These are phyloP conservation scores for Plasmodium gaboni DNA, from an alignment of 169 alveolate genomes.

Conservation along the genomic window DNA sequence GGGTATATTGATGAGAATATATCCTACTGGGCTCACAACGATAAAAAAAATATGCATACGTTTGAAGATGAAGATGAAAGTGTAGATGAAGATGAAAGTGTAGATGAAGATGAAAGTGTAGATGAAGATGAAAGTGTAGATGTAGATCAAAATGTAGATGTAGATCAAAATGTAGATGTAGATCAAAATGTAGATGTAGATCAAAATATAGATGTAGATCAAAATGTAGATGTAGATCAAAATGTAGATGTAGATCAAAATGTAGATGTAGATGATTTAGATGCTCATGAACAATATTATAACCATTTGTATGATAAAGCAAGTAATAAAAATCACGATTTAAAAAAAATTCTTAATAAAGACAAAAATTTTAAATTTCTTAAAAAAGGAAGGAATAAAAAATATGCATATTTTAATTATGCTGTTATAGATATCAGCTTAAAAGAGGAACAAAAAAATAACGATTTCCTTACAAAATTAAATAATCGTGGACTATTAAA, in stretches of 20 bases:
- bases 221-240: neutral
- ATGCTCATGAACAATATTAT: neutral
- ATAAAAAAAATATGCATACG: slow-evolving; percentile 17
- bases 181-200: neutral
- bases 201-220: neutral
- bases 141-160: neutral
- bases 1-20: slow-evolving; percentile 71
- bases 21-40: slow-evolving; percentile 57
- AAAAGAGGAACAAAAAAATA: slow-evolving; percentile 7
- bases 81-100: slow-evolving; percentile 4
- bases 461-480: slow-evolving; percentile 17
- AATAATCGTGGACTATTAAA: slow-evolving; percentile 7
- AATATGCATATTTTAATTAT: slow-evolving; percentile 51
- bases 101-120: neutral
- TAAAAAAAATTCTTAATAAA: neutral
- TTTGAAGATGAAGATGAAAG: slow-evolving; percentile 21
- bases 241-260: neutral
- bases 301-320: neutral
- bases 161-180: neutral
- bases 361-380: neutral
- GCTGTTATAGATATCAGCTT: slow-evolving; percentile 55
- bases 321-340: neutral
- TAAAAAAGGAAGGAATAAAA: slow-evolving; percentile 1
- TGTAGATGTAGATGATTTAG: neutral
- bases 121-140: neutral